Conservation (phyloP, 345 rosid genomes). For the Linum trigynum region DNA sequence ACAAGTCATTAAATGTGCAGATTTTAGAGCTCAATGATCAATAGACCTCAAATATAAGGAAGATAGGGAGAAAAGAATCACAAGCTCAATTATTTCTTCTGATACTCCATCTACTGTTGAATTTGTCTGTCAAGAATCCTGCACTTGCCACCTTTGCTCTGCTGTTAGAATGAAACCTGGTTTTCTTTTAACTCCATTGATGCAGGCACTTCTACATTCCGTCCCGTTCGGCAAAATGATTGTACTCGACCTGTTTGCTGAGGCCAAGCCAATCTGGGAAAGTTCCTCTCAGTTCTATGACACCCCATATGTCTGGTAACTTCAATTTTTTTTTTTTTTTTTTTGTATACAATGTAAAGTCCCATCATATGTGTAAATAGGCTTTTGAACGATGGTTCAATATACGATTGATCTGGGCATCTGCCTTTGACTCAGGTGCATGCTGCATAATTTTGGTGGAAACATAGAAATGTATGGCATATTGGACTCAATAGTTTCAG, state of each 20-base stretch:
- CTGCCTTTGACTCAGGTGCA: slow-evolving; percentile 49
- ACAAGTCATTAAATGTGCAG: no score
- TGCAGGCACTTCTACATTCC: slow-evolving; percentile 90
- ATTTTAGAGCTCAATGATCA: no score
- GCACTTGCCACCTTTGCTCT: neutral
- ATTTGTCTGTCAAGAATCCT: neutral
- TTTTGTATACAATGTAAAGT: slow-evolving; percentile 3
- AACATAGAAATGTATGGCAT: slow-evolving; percentile 87
- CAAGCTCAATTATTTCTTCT: no score
- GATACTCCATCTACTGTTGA: neutral
- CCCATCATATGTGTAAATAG: slow-evolving; percentile 5
- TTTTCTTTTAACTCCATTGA: neutral
- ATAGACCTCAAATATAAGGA: no score
- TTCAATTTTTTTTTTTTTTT: neutral
- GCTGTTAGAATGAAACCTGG: no score
- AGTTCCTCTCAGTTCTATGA: slow-evolving; percentile 78
- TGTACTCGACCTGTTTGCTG: slow-evolving; percentile 91
- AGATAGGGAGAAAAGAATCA: no score
- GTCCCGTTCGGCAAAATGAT: slow-evolving; percentile 90
- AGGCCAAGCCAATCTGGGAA: slow-evolving; percentile 80
- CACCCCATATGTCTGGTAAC: slow-evolving; percentile 85
- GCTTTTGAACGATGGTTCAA: neutral
- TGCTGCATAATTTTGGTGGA: slow-evolving; percentile 93
- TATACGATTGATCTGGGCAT: no score
- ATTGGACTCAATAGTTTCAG: slow-evolving; percentile 70